Percentiles rank a stretch among this genome's conserved stretches.
Conservation (phyloP, 164 flowering plant genomes). For the Dillenia turbinata region DNA sequence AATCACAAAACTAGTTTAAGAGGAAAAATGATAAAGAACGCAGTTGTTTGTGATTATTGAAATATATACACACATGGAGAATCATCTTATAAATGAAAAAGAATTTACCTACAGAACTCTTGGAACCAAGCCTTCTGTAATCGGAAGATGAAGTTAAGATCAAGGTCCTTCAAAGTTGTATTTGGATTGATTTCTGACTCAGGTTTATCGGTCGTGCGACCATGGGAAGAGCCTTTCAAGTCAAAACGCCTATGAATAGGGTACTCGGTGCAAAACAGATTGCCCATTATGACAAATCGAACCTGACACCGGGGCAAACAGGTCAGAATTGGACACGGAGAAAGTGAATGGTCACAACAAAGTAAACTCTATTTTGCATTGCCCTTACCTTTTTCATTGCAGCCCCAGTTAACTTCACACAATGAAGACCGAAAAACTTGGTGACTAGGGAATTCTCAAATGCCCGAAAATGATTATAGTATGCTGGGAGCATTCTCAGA, state of each 20-base stretch:
- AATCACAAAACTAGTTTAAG: no score
- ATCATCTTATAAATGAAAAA: not conserved
- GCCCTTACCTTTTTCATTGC: conserved; percentile 66
- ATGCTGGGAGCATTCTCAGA: conserved; percentile 82
- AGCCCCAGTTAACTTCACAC: conserved; percentile 77
- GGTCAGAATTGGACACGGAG: no score
- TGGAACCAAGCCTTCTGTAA: conserved; percentile 51
- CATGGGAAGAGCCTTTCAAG: conserved; percentile 65
- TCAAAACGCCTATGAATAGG: conserved; percentile 53
- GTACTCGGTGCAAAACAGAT: conserved; percentile 51
- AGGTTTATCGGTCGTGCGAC: conserved; percentile 51
- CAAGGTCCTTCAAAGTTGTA: conserved; percentile 69
- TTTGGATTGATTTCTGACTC: conserved; percentile 47
- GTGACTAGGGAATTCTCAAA: conserved; percentile 84
- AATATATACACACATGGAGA: not conserved
- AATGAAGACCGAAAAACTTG: conserved; percentile 82
- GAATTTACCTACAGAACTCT: conserved; percentile 39
- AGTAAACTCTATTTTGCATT: not conserved
- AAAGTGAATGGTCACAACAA: no score
- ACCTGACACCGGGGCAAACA: conserved; percentile 30
- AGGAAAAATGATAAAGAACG: no score
- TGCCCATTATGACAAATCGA: conserved; percentile 65
- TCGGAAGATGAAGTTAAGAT: conserved; percentile 49
- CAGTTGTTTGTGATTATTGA: no score
- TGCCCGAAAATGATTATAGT: conserved; percentile 79